Percentiles rank a stretch among this genome's conserved stretches.
Evolutionary conservation across 2,329 filamentous ascomycete species (phyloP).

Genomic region (Teratosphaeria zuluensis): DNA sequence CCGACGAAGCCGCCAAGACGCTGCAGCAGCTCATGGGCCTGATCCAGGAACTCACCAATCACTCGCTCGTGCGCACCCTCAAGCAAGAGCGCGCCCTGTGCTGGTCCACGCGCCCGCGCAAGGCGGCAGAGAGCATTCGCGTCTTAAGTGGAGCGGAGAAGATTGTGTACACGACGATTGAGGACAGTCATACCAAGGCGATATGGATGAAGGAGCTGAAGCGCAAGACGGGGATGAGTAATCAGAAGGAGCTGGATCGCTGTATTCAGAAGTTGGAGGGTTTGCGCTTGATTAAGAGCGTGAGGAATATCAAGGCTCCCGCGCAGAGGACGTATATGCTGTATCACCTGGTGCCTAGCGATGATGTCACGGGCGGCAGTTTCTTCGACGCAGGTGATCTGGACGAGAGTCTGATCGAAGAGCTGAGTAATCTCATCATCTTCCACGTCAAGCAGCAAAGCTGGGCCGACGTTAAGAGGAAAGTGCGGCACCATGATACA

Average conservation of each 20-base stretch:
- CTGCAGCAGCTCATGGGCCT: constrained; percentile 20
- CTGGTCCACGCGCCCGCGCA: constrained; percentile 19
- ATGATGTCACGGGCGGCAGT: constrained; percentile 83
- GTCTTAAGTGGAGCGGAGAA: constrained; percentile 58
- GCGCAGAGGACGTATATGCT: constrained; percentile 96
- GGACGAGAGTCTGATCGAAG: constrained; percentile 78
- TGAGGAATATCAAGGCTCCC: constrained; percentile 85
- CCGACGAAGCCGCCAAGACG: constrained; percentile 1
- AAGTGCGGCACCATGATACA: not conserved
- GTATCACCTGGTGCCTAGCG: constrained; percentile 69
- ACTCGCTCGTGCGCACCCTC: constrained; percentile 24
- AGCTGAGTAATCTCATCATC: constrained; percentile 63
- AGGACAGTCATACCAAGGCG: constrained; percentile 72
- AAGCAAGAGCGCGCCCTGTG: constrained; percentile 18
- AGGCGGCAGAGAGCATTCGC: constrained; percentile 25
- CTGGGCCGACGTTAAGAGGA: constrained; percentile 47
- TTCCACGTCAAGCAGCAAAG: constrained; percentile 62
- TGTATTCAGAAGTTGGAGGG: constrained; percentile 74
- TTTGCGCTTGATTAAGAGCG: constrained; percentile 73
- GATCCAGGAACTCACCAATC: constrained; percentile 21
- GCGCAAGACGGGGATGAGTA: constrained; percentile 61
- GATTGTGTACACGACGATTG: constrained; percentile 81
- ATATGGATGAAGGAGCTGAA: constrained; percentile 88
- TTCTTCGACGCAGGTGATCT: constrained; percentile 91
- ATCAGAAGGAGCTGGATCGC: constrained; percentile 47